Percentiles rank a stretch among this genome's conserved stretches.
These are phyloP conservation scores for Macrophomina tecta DNA, from an alignment of 2,329 filamentous ascomycete species.

Conservation along the genomic window DNA sequence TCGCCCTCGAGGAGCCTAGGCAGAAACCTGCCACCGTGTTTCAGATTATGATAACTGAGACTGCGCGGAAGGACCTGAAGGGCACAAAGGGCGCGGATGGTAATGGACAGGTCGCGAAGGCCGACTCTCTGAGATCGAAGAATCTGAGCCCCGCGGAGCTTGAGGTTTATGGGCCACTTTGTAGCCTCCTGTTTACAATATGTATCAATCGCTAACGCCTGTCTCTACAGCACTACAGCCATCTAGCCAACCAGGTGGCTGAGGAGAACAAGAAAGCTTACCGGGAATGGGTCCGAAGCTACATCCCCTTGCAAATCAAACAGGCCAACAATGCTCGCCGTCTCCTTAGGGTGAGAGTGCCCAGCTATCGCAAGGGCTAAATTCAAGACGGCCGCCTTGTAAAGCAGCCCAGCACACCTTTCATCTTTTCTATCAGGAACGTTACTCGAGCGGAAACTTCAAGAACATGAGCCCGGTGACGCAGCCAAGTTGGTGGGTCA, in stretches of 20 bases:
- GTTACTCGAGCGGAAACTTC: slow-evolving; percentile 57
- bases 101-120: slow-evolving; percentile 23
- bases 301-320: slow-evolving; percentile 64
- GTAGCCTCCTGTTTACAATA: neutral
- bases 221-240: slow-evolving; percentile 57
- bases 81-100: neutral
- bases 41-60: neutral
- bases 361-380: slow-evolving; percentile 10
- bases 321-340: slow-evolving; percentile 64
- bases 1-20: slow-evolving; percentile 45
- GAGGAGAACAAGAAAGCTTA: slow-evolving; percentile 52
- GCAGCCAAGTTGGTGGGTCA: slow-evolving; percentile 45
- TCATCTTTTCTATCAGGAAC: slow-evolving; percentile 54
- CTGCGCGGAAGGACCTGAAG: neutral
- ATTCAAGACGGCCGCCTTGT: slow-evolving; percentile 63
- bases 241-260: slow-evolving; percentile 55
- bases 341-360: slow-evolving; percentile 35
- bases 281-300: slow-evolving; percentile 60
- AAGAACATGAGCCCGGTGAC: slow-evolving; percentile 53
- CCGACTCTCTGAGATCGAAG: slow-evolving; percentile 34
- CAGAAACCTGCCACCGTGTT: slow-evolving; percentile 31
- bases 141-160: slow-evolving; percentile 41
- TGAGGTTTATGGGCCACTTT: slow-evolving; percentile 43
- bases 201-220: neutral
- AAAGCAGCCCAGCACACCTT: slow-evolving; percentile 51